These are phyloP conservation scores for Colletotrichum sp. DNA, from an alignment of 2,329 filamentous ascomycete species.

Conservation along the genomic window DNA sequence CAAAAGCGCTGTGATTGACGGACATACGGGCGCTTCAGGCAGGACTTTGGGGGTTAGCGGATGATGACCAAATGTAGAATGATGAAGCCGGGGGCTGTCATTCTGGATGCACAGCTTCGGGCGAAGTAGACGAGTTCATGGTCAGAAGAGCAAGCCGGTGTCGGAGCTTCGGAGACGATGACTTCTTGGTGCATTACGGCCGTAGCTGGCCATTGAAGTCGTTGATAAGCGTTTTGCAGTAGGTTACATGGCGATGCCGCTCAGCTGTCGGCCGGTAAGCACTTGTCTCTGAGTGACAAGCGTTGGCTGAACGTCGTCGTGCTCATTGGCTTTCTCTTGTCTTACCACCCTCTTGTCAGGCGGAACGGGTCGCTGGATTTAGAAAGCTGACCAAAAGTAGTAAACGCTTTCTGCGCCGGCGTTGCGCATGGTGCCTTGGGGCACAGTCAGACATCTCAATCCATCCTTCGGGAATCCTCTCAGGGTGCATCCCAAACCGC, in stretches of 20 bases:
- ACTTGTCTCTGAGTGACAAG: background rate
- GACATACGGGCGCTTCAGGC: background rate
- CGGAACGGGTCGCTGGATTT: background rate
- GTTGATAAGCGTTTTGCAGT: background rate
- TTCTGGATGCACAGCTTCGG: background rate
- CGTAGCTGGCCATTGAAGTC: background rate
- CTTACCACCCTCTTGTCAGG: background rate
- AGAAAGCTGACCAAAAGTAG: background rate
- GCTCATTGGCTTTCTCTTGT: background rate
- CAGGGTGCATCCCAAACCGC: background rate
- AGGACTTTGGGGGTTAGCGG: background rate
- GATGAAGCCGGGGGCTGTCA: background rate
- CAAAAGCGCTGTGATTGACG: background rate
- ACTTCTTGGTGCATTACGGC: background rate
- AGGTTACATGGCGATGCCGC: background rate
- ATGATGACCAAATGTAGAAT: background rate
- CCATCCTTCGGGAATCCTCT: background rate
- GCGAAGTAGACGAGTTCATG: background rate
- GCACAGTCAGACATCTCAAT: background rate
- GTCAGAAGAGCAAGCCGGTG: background rate
- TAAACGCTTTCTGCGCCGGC: background rate
- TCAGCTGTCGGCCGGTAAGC: background rate
- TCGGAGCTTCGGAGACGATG: background rate
- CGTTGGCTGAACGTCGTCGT: background rate
- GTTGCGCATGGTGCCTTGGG: background rate